Base-by-base conservation (phyloP, 2,329 filamentous ascomycete genomes). In the Colletotrichum eleusines region DNA sequence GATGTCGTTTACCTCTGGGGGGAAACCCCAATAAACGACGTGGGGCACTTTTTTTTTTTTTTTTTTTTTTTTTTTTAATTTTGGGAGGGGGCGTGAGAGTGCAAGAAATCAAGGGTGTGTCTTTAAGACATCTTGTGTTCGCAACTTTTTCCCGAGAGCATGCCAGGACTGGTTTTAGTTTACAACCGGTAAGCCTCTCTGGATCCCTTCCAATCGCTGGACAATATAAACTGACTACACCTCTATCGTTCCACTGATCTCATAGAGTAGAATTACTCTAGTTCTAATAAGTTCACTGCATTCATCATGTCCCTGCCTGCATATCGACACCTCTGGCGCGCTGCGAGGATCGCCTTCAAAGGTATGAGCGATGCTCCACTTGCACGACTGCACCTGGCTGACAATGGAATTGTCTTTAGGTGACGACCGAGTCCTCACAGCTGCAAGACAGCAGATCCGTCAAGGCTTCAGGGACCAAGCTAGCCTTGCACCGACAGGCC, bases 301-400 rank as follows among this genome's bases (percentile, higher is more conserved):
- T 57, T 28, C 23, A 74, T 33, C 61, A 90, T 94, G 85, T 92
- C 93, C 20, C 83, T 94, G 66, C 85, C 88, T 77, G 94, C 94
- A 46, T 98, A 98, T 83, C 87, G 94, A 77, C 87, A 92, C 75
- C 84, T 98, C 51, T 86, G 97, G 76, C 94, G 95, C 73, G 92
- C 95, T 28, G 90, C 93, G 42, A 87, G 90, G 74, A 85, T 97
- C 74, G 94, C 95, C 71, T 99, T 99, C 79, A 85, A 91, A 84
- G 93, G 94, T 95, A 84, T 42, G 77, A 67, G 28, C 42, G 7
- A 33, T 14, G 26, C 23, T 28, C 35, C 20, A 16, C 14, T 38
- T n/a, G 8, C 31, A 18, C 42, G 40, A 35, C 42, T 55, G 63
- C 23, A 57, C 38, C 12, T 9, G 35, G 26, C 59, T 71, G 44